phyloP scores from a whole-genome alignment of 768 basidiomycete species.

The Crassisporium funariophilum region DNA sequence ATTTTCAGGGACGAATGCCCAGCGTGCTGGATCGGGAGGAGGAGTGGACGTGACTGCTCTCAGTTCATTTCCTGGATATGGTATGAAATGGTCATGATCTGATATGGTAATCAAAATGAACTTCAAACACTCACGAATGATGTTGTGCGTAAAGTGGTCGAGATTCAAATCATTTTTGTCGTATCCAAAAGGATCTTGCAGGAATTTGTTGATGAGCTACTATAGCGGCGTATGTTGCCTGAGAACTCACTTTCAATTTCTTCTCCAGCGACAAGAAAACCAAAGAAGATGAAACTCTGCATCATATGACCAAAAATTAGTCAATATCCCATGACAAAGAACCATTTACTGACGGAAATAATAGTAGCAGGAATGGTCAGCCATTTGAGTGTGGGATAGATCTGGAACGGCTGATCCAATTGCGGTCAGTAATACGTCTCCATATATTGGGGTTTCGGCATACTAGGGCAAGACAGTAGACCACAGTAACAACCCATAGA shows the following conservation, averaged over 20 bases:
- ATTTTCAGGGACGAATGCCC: slow-evolving; percentile 65
- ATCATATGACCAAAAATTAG: slow-evolving; percentile 2
- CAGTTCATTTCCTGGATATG: slow-evolving; percentile 53
- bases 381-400: slow-evolving; percentile 56
- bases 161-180: slow-evolving; percentile 77
- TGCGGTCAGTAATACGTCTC: not conserved
- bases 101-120: slow-evolving; percentile 1
- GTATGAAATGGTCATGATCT: slow-evolving; percentile 1
- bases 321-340: too few species aligned
- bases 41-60: slow-evolving; percentile 62
- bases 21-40: slow-evolving; percentile 56
- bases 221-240: not conserved
- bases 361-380: slow-evolving; percentile 66
- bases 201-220: slow-evolving; percentile 2
- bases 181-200: slow-evolving; percentile 62
- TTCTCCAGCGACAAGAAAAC: slow-evolving; percentile 73
- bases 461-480: slow-evolving; percentile 66
- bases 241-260: slow-evolving; percentile 67
- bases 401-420: slow-evolving; percentile 59
- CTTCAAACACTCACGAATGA: slow-evolving; percentile 51
- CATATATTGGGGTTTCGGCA: slow-evolving; percentile 2
- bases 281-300: slow-evolving; percentile 71
- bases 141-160: slow-evolving; percentile 71
- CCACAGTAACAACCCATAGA: slow-evolving; percentile 62
- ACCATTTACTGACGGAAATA: slow-evolving; percentile 41